Base-by-base conservation (phyloP, 2,329 filamentous ascomycete genomes). In the Fusarium napiforme region DNA sequence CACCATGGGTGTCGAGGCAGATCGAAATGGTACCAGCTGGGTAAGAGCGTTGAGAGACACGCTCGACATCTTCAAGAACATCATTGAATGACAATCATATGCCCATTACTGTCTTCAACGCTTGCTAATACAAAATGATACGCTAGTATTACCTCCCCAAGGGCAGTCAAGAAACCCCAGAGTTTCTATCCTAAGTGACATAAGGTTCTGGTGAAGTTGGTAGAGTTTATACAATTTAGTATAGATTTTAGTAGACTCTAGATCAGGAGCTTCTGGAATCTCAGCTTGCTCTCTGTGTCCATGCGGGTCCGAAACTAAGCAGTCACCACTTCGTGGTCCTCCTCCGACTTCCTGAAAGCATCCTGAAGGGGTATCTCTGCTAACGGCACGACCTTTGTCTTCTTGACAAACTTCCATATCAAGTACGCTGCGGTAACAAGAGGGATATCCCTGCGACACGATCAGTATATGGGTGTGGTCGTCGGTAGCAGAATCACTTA, bases 361-460 rank as follows among this genome's bases (percentile, higher is more conserved):
- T 86, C 85, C 3, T 81, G 78, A 0, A 91, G 79, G 0, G 88
- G 87, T 42, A 91, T 86, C 9, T 85, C 83, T 16, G 83, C 80
- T 9, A 91, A 79, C 1, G 85, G 79, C 12, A 88, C 82, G 15
- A 89, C 77, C 62, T 87, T 87, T 0, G 91, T 92, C 72, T 88
- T 87, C 78, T 92, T 92, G 77, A 87, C 82, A 40, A 91, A 79
- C 80, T 94, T 93, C 89, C 91, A 93, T 50, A 89, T 85, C 18
- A 87, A 70, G 75, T 88, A 93, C 14, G 88, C 87, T 14, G 77
- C 79, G 2, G 88, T 73, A 1, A 92, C 88, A 14, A 92, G 84
- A 2, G 89, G 88, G 37, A 91, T 90, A 65, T 91, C 88, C 60
- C 89, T 90, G 57, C 15, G 16, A 10, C 1, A 6, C 9, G 7